Base-by-base conservation (phyloP, 345 rosid genomes). In the Orychophragmus violaceus region DNA sequence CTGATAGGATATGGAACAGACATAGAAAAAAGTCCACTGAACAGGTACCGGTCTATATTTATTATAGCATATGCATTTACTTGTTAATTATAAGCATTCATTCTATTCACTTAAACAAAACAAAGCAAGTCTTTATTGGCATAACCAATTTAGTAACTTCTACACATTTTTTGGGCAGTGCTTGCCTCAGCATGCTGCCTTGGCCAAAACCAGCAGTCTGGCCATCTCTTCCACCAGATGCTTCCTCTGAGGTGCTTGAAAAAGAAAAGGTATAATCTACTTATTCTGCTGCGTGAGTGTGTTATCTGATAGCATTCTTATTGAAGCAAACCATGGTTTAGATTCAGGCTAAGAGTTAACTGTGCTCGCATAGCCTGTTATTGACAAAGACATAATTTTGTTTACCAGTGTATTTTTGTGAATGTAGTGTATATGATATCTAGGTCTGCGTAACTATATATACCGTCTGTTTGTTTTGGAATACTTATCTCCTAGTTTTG, bases 131-230 rank as follows among this genome's bases (percentile, higher is more conserved):
- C 35, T 24, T 53, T 10, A 39, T 29, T 29, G 12, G 14, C 59
- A 29, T 29, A 33, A 16, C 19, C 23, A 28, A 28, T 53, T 37
- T 69, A 60, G 51, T 52, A 24, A 71, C 56, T 17, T 66, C 17
- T 41, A 52, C 51, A 41, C 70, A 28, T 70, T 45, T 72, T 77
- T 62, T 76, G 78, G 53, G 76, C 91, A 90, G 99, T 83, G 99
- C 97, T 69, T 88, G 83, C 22, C 95, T 94, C 54, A 90, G 99
- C 79, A 88, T 94, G 97, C 88, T 94, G 41, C 93, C 97, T 65
- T 94, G 99, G 99, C 97, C 99, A 55, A 94, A 84, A 75, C 97
- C 99, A 57, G 78, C 87, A 16, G 80, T 90, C 75, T 94, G 99
- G 97, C 99, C 99, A 57, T 85, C 86, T 50, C 80, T 87, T 85